These are phyloP conservation scores for Phytopythium helicoides DNA, from an alignment of 352 stramenopile genomes.

Conservation along the genomic window DNA sequence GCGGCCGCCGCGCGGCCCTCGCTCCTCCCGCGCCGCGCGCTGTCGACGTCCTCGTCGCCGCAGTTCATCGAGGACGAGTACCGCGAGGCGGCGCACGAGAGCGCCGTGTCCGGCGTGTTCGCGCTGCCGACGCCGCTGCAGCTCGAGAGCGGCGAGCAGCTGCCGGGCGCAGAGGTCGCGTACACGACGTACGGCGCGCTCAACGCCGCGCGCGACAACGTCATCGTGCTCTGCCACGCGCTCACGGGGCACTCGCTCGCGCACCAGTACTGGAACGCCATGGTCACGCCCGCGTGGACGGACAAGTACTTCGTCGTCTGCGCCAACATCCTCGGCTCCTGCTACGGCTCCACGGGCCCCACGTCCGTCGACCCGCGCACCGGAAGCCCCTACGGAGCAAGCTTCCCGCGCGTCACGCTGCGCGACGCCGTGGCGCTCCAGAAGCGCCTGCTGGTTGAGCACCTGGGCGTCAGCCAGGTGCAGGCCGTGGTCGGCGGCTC, in stretches of 20 bases:
- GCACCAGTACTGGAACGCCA: constrained; percentile 93
- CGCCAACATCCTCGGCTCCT: constrained; percentile 94
- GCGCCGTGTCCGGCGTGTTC: constrained; percentile 42
- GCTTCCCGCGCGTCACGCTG: constrained; percentile 92
- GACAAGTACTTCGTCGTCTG: constrained; percentile 97
- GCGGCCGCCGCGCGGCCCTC: background rate
- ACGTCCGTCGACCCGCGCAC: constrained; percentile 76
- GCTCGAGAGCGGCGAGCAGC: constrained; percentile 62
- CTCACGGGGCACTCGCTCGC: constrained; percentile 94
- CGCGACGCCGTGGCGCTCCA: constrained; percentile 93
- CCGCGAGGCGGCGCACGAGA: constrained; percentile 42
- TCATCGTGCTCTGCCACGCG: constrained; percentile 93
- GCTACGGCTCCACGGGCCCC: constrained; percentile 93
- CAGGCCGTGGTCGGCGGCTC: constrained; percentile 93
- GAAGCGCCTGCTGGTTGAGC: constrained; percentile 85
- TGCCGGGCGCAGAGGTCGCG: constrained; percentile 76
- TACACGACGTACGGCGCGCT: constrained; percentile 95
- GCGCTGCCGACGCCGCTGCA: constrained; percentile 33
- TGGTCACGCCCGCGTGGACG: constrained; percentile 94
- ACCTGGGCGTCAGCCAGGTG: constrained; percentile 85
- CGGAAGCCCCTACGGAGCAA: constrained; percentile 70
- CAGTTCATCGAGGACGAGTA: constrained; percentile 61
- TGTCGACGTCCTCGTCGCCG: background rate
- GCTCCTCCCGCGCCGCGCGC: background rate
- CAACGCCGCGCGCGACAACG: constrained; percentile 87